Evolutionary conservation across 2,329 filamentous ascomycete species (phyloP).

Genomic region (Pseudogymnoascus sp.): DNA sequence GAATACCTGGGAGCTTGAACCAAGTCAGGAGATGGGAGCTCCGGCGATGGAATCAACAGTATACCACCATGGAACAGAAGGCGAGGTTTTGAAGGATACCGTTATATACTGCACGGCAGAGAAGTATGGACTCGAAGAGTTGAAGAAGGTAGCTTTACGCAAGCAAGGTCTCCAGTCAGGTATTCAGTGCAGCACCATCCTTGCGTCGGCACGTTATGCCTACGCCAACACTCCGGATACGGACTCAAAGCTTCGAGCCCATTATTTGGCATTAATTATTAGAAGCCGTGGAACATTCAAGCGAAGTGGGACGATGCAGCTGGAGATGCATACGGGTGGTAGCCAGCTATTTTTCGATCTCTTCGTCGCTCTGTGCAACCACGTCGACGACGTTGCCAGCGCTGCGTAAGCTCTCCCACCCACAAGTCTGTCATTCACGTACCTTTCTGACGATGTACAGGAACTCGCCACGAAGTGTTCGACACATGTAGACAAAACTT

Average conservation of each 20-base stretch:
- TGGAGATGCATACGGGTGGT: conserved; percentile 84
- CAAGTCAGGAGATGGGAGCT: conserved; percentile 24
- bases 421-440: neutral
- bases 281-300: conserved; percentile 83
- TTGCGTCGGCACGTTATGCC: conserved; percentile 79
- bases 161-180: conserved; percentile 83
- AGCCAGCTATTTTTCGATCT: conserved; percentile 83
- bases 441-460: neutral
- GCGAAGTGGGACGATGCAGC: conserved; percentile 88
- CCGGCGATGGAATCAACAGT: conserved; percentile 52
- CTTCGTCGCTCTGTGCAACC: conserved; percentile 87
- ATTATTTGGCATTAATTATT: conserved; percentile 89
- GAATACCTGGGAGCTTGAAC: conserved; percentile 74
- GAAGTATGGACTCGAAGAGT: conserved; percentile 71
- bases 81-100: conserved; percentile 74
- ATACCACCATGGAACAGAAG: conserved; percentile 44
- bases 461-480: conserved; percentile 12
- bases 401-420: conserved; percentile 40
- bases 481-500: conserved; percentile 11
- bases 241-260: conserved; percentile 82
- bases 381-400: conserved; percentile 63
- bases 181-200: conserved; percentile 76
- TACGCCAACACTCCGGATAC: conserved; percentile 83
- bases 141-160: conserved; percentile 74
- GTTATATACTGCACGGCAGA: conserved; percentile 85